Percentiles rank a stretch among this genome's conserved stretches.
These are phyloP conservation scores for Eucalyptus fibrosa DNA, from an alignment of 345 rosid genomes.

Conservation along the genomic window DNA sequence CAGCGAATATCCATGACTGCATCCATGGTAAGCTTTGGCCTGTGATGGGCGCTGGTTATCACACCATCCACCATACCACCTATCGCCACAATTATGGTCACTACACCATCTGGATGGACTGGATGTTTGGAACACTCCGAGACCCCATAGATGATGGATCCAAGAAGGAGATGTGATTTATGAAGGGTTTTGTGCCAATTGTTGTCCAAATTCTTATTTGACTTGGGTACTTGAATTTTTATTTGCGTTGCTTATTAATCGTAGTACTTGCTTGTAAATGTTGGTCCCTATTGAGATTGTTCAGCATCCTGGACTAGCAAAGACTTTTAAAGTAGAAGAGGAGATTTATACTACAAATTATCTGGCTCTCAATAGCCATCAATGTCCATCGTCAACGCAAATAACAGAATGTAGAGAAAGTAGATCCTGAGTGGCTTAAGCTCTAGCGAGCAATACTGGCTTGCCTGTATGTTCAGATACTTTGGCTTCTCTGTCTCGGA, in stretches of 20 bases:
- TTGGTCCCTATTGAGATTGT: background rate
- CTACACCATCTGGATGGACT: constrained; percentile 96
- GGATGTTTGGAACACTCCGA: constrained; percentile 86
- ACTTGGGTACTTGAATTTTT: background rate
- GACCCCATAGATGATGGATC: constrained; percentile 47
- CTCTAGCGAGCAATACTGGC: background rate
- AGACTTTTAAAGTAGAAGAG: background rate
- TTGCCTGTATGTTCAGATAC: background rate
- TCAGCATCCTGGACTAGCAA: background rate
- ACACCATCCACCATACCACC: constrained; percentile 92
- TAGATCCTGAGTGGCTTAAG: background rate
- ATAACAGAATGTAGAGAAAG: background rate
- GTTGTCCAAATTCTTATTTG: background rate
- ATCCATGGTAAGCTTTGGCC: constrained; percentile 84
- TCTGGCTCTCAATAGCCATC: background rate
- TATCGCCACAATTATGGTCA: constrained; percentile 98
- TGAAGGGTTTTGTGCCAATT: background rate
- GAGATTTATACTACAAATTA: background rate
- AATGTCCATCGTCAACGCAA: background rate
- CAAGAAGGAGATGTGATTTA: constrained; percentile 4
- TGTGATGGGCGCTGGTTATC: constrained; percentile 96
- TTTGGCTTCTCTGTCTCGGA: background rate
- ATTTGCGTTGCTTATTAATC: background rate
- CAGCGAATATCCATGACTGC: constrained; percentile 90
- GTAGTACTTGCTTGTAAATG: background rate